These are phyloP conservation scores for Schwanniomyces etchellsii DNA, from an alignment of 1,139 yeast genomes.

Conservation along the genomic window DNA sequence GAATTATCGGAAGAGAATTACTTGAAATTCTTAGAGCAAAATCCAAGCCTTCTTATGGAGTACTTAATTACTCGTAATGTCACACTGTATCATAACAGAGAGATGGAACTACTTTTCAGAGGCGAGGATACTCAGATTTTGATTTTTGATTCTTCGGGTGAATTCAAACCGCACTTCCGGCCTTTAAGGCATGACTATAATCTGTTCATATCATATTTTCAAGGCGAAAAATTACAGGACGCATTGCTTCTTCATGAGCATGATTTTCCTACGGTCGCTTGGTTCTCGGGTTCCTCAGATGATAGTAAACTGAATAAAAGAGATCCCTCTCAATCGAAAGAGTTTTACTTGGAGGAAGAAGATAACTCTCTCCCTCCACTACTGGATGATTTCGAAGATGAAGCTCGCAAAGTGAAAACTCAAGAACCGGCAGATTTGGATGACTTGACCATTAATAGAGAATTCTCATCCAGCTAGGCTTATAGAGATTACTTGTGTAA, in stretches of 20 bases:
- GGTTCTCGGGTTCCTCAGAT: no score
- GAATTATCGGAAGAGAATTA: slow-evolving; percentile 26
- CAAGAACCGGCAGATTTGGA: not conserved
- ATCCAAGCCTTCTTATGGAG: slow-evolving; percentile 21
- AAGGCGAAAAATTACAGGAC: no score
- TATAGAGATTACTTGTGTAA: no score
- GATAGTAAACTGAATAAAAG: no score
- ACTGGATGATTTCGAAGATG: slow-evolving; percentile 1
- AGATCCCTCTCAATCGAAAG: no score
- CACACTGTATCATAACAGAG: slow-evolving; percentile 28
- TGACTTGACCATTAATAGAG: not conserved
- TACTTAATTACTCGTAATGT: slow-evolving; percentile 23
- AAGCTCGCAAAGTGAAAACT: not conserved
- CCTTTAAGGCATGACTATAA: slow-evolving; percentile 22
- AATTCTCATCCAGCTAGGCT: no score
- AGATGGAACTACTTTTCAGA: slow-evolving; percentile 16
- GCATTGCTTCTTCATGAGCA: no score
- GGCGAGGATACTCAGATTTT: slow-evolving; percentile 12
- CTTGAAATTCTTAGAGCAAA: slow-evolving; percentile 16
- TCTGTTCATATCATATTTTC: slow-evolving; percentile 6
- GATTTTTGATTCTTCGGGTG: slow-evolving; percentile 10
- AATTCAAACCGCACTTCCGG: slow-evolving; percentile 7
- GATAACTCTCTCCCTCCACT: not conserved
- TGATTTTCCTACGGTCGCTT: no score
- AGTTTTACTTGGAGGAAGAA: no score